Conservation (phyloP, 164 flowering plant species). For the Malania oleifera region DNA sequence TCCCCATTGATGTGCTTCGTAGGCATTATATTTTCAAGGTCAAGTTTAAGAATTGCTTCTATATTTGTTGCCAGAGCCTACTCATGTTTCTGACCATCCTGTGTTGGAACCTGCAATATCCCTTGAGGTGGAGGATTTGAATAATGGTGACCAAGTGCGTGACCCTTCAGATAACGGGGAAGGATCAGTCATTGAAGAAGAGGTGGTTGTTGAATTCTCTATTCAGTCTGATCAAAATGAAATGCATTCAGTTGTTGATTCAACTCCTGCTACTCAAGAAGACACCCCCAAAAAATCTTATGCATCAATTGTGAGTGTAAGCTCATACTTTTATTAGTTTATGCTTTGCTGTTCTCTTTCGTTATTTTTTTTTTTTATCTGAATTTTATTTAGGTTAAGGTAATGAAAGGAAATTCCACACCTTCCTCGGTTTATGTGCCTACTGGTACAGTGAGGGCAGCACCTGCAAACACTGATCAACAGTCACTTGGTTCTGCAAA, state of each 20-base stretch:
- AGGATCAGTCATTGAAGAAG: slow-evolving; percentile 40
- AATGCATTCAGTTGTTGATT: slow-evolving; percentile 19
- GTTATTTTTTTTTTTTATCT: background rate
- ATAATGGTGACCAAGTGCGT: slow-evolving; percentile 40
- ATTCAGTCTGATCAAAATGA: slow-evolving; percentile 28
- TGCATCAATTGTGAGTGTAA: slow-evolving; percentile 61
- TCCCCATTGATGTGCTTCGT: background rate
- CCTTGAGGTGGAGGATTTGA: slow-evolving; percentile 29
- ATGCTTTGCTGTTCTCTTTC: background rate
- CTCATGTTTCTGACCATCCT: slow-evolving; percentile 23
- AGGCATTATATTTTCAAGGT: background rate
- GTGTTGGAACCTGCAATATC: slow-evolving; percentile 18
- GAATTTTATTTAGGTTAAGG: slow-evolving; percentile 29
- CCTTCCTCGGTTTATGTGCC: slow-evolving; percentile 19
- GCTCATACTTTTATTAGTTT: background rate
- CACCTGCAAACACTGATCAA: slow-evolving; percentile 22
- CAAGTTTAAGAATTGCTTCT: slow-evolving; percentile 1
- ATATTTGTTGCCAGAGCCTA: slow-evolving; percentile 26
- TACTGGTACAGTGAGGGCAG: slow-evolving; percentile 10
- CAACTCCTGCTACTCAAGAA: slow-evolving; percentile 28
- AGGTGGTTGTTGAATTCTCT: slow-evolving; percentile 27
- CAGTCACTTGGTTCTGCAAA: slow-evolving; percentile 19
- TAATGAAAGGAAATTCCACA: slow-evolving; percentile 19
- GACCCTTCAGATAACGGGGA: slow-evolving; percentile 47
- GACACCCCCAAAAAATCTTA: slow-evolving; percentile 65